Evolutionary conservation across 306 rosid species (phyloP), one percentile per base, ranked within the genome.

Genomic region (Cucurbita ficifolia): DNA sequence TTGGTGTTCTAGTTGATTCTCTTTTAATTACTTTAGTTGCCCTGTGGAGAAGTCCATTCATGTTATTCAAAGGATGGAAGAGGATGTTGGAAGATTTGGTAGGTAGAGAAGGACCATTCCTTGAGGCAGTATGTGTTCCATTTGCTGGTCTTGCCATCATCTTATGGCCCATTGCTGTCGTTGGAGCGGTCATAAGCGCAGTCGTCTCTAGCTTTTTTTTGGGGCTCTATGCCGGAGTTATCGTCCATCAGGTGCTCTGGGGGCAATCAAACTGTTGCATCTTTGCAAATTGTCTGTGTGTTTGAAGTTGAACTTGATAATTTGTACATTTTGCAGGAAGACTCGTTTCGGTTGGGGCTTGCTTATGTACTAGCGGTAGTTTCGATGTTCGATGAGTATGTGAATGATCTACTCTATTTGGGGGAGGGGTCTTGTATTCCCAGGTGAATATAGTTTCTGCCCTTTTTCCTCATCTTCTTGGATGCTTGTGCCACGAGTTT

Each of bases 371-470:
- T 89, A 13, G 81, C 97, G 5, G 93, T 81, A 73, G 86, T 91
- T 77, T 91, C 97, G 2, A 78, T 86, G 76, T 91, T 89, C 45
- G 97, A 91, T 74, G 97, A 91, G 81, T 89, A 91, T 65, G 93
- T 81, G 16, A 91, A 91, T 58, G 97, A 91, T 79, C 81, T 91
- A 57, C 93, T 91, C 73, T 83, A 82, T 82, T 73, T 91, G 88
- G 82, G 88, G 75, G 93, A 84, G 78, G 97, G 97, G 40, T 87
- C 97, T 73, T 86, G 96, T 83, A 81, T 91, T 64, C 96, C 97
- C 52, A 89, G 96, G 93, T 89, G 78, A 71, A 52, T 58, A 72
- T 46, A 6, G 40, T 52, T 74, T 75, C 48, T 54, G 8, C 35
- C 68, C n/a, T 29, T 71, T 22, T 71, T 70, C 55, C 36, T 19